A percentile compares a stretch with the other conserved stretches of the same genome.
phyloP scores from a whole-genome alignment of 768 basidiomycete species.

The Hypholoma sublateritium region DNA sequence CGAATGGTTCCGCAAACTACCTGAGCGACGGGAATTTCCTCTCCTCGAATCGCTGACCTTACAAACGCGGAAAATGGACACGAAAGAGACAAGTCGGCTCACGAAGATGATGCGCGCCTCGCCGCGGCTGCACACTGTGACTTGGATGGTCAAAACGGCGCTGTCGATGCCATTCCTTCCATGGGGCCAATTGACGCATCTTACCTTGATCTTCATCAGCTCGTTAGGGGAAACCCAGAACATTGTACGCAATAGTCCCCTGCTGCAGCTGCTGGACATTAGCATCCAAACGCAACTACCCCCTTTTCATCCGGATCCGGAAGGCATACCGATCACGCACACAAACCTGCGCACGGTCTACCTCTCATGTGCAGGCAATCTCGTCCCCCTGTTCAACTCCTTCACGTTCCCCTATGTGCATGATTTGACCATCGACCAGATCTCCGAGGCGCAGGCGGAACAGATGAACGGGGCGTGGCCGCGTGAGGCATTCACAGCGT shows the following conservation, averaged over 20 bases:
- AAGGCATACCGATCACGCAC: neutral
- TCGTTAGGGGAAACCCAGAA: constrained; percentile 15
- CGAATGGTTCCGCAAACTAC: constrained; percentile 15
- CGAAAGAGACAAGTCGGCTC: constrained; percentile 14
- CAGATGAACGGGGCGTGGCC: constrained; percentile 20
- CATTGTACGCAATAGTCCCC: neutral
- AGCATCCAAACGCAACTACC: neutral
- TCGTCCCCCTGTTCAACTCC: constrained; percentile 13
- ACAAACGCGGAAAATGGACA: constrained; percentile 19
- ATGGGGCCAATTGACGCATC: constrained; percentile 24
- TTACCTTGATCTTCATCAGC: constrained; percentile 23
- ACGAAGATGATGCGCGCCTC: constrained; percentile 21
- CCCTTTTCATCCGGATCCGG: neutral
- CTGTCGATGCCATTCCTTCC: constrained; percentile 21
- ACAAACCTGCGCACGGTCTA: neutral
- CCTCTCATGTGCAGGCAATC: neutral
- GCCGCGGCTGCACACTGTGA: constrained; percentile 22
- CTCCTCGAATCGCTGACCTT: constrained; percentile 26
- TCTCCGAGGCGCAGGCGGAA: neutral
- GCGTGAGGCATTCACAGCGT: constrained; percentile 20
- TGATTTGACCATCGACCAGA: constrained; percentile 18
- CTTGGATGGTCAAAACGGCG: constrained; percentile 16
- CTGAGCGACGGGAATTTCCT: constrained; percentile 14
- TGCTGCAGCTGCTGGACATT: constrained; percentile 1
- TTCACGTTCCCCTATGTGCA: constrained; percentile 25